A percentile compares a stretch with the other conserved stretches of the same genome.
Conservation (phyloP, 768 basidiomycete species). For the Lactarius vividus region DNA sequence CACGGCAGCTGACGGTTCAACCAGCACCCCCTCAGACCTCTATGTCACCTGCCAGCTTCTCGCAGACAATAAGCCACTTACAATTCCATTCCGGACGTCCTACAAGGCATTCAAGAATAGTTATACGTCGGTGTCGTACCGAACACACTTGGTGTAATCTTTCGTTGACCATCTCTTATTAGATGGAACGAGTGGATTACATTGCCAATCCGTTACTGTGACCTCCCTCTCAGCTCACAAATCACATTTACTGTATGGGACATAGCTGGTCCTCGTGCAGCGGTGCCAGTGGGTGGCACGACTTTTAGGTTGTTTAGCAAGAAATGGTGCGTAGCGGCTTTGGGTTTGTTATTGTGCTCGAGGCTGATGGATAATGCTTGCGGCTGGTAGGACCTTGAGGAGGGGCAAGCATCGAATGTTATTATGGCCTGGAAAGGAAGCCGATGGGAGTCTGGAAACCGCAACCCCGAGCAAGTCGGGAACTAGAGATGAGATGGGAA, state of each 20-base stretch:
- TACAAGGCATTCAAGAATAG: slow-evolving; percentile 89
- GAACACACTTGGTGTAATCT: background rate
- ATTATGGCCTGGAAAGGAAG: slow-evolving; percentile 80
- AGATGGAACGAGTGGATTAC: slow-evolving; percentile 98
- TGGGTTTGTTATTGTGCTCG: background rate
- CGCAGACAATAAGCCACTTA: slow-evolving; percentile 90
- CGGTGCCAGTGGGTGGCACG: slow-evolving; percentile 85
- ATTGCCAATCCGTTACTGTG: slow-evolving; percentile 89
- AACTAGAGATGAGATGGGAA: slow-evolving; percentile 87
- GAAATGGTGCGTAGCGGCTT: slow-evolving; percentile 64
- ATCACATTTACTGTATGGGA: slow-evolving; percentile 96
- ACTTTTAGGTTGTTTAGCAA: slow-evolving; percentile 90
- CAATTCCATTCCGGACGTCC: slow-evolving; percentile 86
- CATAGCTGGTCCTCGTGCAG: slow-evolving; percentile 76
- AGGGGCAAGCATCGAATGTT: slow-evolving; percentile 88
- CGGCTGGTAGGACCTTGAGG: slow-evolving; percentile 67
- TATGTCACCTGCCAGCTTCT: slow-evolving; percentile 91
- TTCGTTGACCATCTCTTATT: slow-evolving; percentile 12
- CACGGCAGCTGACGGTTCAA: slow-evolving; percentile 16
- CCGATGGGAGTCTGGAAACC: slow-evolving; percentile 79
- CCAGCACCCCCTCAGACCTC: slow-evolving; percentile 83
- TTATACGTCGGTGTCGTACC: slow-evolving; percentile 55
- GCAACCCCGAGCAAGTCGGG: slow-evolving; percentile 86
- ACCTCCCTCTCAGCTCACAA: slow-evolving; percentile 85
- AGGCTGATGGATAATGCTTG: background rate